These are phyloP conservation scores for Phoma herbarum DNA, from an alignment of 2,329 filamentous ascomycete genomes.

Conservation along the genomic window DNA sequence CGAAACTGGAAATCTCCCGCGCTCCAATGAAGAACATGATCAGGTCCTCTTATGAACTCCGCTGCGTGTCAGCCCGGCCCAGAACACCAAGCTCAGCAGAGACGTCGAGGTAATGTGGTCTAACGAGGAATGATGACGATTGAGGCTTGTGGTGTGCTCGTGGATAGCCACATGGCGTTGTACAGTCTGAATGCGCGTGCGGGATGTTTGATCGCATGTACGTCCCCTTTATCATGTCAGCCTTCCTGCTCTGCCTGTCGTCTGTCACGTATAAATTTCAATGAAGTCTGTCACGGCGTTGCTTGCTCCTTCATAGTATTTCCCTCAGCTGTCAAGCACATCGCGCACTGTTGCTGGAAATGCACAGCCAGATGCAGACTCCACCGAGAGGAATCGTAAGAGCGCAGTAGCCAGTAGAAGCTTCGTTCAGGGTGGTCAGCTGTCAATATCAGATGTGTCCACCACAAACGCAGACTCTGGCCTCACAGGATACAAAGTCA, in stretches of 20 bases:
- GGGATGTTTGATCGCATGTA: background rate
- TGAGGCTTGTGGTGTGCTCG: constrained; percentile 1
- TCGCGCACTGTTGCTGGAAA: background rate
- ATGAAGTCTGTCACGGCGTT: background rate
- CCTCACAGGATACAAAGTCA: too few relatives aligned
- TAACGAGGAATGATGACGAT: background rate
- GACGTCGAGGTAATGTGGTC: background rate
- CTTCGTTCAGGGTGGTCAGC: too few relatives aligned
- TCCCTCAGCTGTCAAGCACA: background rate
- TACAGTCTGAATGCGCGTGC: background rate
- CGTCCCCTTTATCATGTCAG: background rate
- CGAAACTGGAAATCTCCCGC: background rate
- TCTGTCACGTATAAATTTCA: background rate
- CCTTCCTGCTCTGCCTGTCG: background rate
- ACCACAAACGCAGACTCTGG: too few relatives aligned
- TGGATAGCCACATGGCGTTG: background rate
- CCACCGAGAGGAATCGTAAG: too few relatives aligned
- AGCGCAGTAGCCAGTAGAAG: too few relatives aligned
- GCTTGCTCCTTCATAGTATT: background rate
- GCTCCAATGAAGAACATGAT: background rate
- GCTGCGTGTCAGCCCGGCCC: background rate
- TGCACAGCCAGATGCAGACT: too few relatives aligned
- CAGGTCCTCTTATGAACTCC: background rate
- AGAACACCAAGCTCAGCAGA: background rate
- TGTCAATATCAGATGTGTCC: too few relatives aligned